These are phyloP conservation scores for Fraxinus baroniana DNA, from an alignment of 305 asterid genomes.

Conservation along the genomic window DNA sequence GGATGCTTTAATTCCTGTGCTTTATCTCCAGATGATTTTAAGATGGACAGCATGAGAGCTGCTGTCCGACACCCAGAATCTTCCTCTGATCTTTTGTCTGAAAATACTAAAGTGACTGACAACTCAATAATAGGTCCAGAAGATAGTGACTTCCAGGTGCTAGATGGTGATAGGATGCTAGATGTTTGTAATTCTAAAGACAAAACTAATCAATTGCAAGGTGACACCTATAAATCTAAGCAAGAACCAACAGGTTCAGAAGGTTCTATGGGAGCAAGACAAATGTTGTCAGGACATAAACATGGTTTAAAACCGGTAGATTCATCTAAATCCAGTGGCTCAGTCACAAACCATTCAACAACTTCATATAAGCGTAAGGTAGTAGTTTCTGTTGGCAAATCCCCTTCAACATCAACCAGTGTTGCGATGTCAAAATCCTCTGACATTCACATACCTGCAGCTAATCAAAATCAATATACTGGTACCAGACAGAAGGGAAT, in stretches of 20 bases:
- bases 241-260: constrained; percentile 47
- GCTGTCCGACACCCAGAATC: constrained; percentile 34
- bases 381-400: constrained; percentile 45
- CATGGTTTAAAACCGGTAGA: constrained; percentile 47
- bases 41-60: constrained; percentile 34
- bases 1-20: constrained; percentile 27
- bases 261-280: constrained; percentile 43
- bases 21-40: constrained; percentile 35
- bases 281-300: constrained; percentile 43
- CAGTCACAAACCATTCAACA: constrained; percentile 37
- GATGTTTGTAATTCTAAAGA: constrained; percentile 34
- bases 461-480: constrained; percentile 39
- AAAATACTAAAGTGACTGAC: constrained; percentile 41
- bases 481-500: constrained; percentile 44
- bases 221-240: constrained; percentile 36
- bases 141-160: constrained; percentile 38
- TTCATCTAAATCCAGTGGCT: constrained; percentile 40
- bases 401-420: constrained; percentile 43
- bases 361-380: constrained; percentile 53
- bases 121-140: constrained; percentile 32
- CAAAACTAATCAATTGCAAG: constrained; percentile 42
- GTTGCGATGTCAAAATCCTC: constrained; percentile 40
- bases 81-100: constrained; percentile 34
- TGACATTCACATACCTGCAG: constrained; percentile 31
- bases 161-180: constrained; percentile 38